phyloP scores from a whole-genome alignment of 352 stramenopile species.

The Pilasporangium apinafurcum region DNA sequence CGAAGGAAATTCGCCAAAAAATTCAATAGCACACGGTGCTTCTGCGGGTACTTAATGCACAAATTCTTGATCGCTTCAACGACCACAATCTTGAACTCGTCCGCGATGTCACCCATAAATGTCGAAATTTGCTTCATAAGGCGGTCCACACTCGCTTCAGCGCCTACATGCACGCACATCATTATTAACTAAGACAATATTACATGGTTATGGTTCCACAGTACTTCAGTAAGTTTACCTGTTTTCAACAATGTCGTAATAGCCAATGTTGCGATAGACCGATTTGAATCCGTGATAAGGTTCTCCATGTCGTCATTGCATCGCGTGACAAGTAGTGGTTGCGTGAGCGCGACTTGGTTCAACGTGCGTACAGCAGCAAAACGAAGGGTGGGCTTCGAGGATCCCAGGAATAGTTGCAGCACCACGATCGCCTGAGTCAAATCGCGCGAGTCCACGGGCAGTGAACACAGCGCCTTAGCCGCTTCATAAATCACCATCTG shows the following conservation, averaged over 20 bases:
- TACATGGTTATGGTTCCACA: too few species aligned
- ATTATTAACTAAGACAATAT: too few species aligned
- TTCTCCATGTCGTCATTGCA: constrained; percentile 99
- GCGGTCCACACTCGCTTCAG: constrained; percentile 94
- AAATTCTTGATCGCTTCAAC: constrained; percentile 96
- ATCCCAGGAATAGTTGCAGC: constrained; percentile 94
- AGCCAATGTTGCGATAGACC: constrained; percentile 97
- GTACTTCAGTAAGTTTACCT: constrained; percentile 52
- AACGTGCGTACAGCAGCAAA: constrained; percentile 97
- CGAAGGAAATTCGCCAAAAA: constrained; percentile 98
- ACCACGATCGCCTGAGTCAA: constrained; percentile 96
- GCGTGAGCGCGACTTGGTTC: constrained; percentile 85
- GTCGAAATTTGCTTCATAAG: constrained; percentile 97
- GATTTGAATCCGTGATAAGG: constrained; percentile 96
- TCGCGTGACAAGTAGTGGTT: constrained; percentile 94
- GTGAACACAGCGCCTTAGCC: constrained; percentile 92
- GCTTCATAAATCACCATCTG: constrained; percentile 99
- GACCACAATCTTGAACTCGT: constrained; percentile 99
- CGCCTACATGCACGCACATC: constrained; percentile 33
- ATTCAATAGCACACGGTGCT: constrained; percentile 96
- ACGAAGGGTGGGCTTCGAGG: constrained; percentile 92
- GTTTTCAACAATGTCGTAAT: constrained; percentile 99
- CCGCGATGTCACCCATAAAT: constrained; percentile 98
- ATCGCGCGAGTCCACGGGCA: constrained; percentile 95
- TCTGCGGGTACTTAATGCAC: constrained; percentile 97